phyloP scores from a whole-genome alignment of 805 yeast species.

The Sugiyamaella smithiae region DNA sequence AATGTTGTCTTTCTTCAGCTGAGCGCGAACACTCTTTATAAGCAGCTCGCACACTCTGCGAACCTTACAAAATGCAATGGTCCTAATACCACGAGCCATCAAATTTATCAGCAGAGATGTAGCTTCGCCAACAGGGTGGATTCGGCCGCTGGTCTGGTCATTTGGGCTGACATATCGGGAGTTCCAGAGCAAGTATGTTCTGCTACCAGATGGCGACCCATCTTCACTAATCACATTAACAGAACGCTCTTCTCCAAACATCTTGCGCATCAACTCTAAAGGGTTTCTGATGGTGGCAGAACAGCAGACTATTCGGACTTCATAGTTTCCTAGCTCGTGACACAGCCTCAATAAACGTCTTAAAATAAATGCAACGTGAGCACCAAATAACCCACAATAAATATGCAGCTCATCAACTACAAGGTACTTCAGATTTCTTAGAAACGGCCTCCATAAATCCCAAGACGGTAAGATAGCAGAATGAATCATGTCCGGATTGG shows the following conservation, averaged over 20 bases:
- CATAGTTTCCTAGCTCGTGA: slow-evolving; percentile 48
- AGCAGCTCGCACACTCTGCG: slow-evolving; percentile 82
- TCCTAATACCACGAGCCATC: slow-evolving; percentile 61
- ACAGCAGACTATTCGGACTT: slow-evolving; percentile 74
- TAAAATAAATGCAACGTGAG: slow-evolving; percentile 85
- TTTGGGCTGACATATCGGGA: slow-evolving; percentile 66
- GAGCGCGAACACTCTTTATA: slow-evolving; percentile 71
- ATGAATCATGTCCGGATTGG: slow-evolving; percentile 95
- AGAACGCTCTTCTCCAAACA: slow-evolving; percentile 55
- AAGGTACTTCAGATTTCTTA: slow-evolving; percentile 62
- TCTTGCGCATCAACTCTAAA: slow-evolving; percentile 59
- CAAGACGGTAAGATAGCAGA: slow-evolving; percentile 78
- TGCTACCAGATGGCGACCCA: slow-evolving; percentile 85
- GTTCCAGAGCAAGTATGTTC: slow-evolving; percentile 76
- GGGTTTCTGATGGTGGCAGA: slow-evolving; percentile 91
- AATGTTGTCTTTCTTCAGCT: slow-evolving; percentile 41
- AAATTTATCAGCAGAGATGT: slow-evolving; percentile 70
- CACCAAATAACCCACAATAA: slow-evolving; percentile 83
- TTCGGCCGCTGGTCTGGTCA: slow-evolving; percentile 60
- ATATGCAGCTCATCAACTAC: slow-evolving; percentile 85
- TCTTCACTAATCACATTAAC: slow-evolving; percentile 62
- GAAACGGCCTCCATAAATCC: slow-evolving; percentile 67
- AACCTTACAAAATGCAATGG: slow-evolving; percentile 87
- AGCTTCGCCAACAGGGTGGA: slow-evolving; percentile 69
- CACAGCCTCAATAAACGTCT: slow-evolving; percentile 72